Evolutionary conservation across 371 early-diverging fungal species (phyloP), one percentile per base, ranked within the genome.

Genomic region (Syncephalis plumigaleata): DNA sequence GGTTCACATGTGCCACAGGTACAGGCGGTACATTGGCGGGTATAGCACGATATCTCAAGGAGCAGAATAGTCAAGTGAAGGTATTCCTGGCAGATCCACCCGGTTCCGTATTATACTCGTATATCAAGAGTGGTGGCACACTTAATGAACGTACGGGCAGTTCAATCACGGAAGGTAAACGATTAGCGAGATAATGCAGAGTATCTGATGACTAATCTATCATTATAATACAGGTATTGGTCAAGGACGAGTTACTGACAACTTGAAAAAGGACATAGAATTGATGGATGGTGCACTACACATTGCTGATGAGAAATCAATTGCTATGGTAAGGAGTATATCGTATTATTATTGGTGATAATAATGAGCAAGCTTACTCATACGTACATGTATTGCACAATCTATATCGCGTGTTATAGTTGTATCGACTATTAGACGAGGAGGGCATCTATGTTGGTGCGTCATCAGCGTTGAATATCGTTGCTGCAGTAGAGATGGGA

Each of bases 401-500:
- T n/a, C n/a, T n/a, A n/a, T n/a, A n/a, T n/a, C n/a, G n/a, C n/a
- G n/a, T n/a, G 3, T 31, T 43, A n/a, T 42, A 55, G 55, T 51
- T 83, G 1, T 92, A 83, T 58, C 72, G 85, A 37, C 64, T 92
- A 52, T 65, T 92, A 50, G 83, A 92, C 53, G 85, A 93, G 57
- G 94, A 93, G 54, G 93, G 93, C 49, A 77, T 92, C 37, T 91
- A 90, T 51, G 67, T 93, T 18, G 93, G 93, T 22, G 93, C 93
- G 0, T 81, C 83, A 15, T 85, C 90, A 37, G 93, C 94, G 0
- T 58, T 92, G 47, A 92, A 92, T 50, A 90, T 87, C 2, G 86
- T 71, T 13, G 87, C 92, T n/a, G 93, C 93, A n/a, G 77, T 73
- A 44, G 70, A 89, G 61, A 79, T 91, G 73, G 92, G 94, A 42